A percentile compares a stretch with the other conserved stretches of the same genome.
These are phyloP conservation scores for Polychytrium aggregatum DNA, from an alignment of 192 early-diverging fungal genomes.

Conservation along the genomic window DNA sequence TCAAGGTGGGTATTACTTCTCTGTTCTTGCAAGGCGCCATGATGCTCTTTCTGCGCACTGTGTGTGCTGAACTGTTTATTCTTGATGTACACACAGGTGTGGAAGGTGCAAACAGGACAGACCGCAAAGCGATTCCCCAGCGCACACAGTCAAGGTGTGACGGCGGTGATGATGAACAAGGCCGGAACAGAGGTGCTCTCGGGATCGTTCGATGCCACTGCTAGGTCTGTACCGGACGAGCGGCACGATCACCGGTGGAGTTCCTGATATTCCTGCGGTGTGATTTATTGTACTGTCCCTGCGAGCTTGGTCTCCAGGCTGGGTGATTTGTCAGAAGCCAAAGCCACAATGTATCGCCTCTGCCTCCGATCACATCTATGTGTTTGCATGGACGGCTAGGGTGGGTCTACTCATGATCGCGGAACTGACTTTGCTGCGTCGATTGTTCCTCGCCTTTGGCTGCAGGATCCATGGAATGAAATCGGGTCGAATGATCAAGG, in stretches of 20 bases:
- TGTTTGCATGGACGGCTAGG: no score
- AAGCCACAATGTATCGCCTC: no score
- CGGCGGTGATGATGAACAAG: conserved; percentile 62
- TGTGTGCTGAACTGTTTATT: no score
- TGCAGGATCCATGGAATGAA: conserved; percentile 80
- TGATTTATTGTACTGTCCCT: not conserved
- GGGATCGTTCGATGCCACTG: conserved; percentile 63
- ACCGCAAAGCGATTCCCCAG: conserved; percentile 59
- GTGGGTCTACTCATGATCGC: no score
- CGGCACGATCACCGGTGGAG: conserved; percentile 1
- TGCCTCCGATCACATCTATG: no score
- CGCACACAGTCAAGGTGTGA: conserved; percentile 79
- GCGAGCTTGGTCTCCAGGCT: no score
- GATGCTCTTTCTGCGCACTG: no score
- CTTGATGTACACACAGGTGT: conserved; percentile 32
- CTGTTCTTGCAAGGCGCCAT: not conserved
- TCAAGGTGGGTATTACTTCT: conserved; percentile 41
- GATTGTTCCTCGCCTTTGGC: no score
- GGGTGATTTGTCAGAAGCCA: no score
- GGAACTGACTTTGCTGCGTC: no score
- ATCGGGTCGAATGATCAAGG: conserved; percentile 82
- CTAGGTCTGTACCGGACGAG: conserved; percentile 38
- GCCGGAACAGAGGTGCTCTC: conserved; percentile 75
- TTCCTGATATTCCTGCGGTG: not conserved
- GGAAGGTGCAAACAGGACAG: conserved; percentile 69